Conservation (phyloP, 140 eudicot species). For the Anethum foeniculum region DNA sequence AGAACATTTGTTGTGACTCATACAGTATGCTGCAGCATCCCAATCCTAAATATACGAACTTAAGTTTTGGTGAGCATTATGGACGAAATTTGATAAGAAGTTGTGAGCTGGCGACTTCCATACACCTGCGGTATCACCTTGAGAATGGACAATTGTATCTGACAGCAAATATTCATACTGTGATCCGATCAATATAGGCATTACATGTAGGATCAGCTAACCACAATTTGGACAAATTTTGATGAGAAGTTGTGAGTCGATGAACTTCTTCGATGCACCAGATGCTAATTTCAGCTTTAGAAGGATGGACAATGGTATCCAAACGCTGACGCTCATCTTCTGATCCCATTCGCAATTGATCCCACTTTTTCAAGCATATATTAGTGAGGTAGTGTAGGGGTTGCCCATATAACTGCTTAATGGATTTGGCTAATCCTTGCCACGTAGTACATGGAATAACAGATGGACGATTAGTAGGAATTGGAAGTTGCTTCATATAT, state of each 20-base stretch:
- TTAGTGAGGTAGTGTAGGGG: constrained; percentile 90
- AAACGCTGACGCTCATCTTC: constrained; percentile 38
- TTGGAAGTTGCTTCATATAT: constrained; percentile 56
- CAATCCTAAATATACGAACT: background rate
- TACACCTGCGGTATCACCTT: background rate
- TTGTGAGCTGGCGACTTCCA: background rate
- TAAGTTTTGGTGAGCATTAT: background rate
- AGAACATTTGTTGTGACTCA: background rate
- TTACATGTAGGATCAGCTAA: constrained; percentile 40
- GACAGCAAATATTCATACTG: background rate
- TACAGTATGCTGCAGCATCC: background rate
- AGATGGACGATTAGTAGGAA: constrained; percentile 49
- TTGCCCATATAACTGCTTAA: constrained; percentile 60
- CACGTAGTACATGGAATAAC: constrained; percentile 63
- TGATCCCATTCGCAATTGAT: constrained; percentile 37
- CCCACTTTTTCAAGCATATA: constrained; percentile 53
- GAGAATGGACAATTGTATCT: background rate
- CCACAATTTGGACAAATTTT: constrained; percentile 50
- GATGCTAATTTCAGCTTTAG: constrained; percentile 67
- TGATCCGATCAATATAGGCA: constrained; percentile 42
- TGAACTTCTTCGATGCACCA: constrained; percentile 91
- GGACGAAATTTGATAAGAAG: background rate
- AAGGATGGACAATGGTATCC: constrained; percentile 54
- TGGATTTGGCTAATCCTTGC: constrained; percentile 55
- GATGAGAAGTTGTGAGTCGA: constrained; percentile 49